Base-by-base conservation (phyloP, 2,329 filamentous ascomycete genomes). In the Cladorrhinum sp. region DNA sequence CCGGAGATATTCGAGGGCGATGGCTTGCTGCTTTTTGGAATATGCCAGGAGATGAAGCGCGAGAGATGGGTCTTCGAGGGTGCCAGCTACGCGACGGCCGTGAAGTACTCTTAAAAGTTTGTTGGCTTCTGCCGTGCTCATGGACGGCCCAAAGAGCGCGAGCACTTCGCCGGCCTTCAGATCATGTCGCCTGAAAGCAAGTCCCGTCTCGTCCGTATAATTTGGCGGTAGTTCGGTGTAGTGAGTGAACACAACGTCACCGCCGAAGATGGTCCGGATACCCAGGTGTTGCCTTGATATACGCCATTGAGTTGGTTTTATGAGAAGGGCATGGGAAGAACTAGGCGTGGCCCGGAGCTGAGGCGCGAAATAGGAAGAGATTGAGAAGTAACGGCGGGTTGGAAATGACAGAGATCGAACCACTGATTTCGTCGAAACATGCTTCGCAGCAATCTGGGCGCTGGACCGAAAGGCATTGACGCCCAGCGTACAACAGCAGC, bases 51-150 rank as follows among this genome's bases (percentile, higher is more conserved):
- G 85, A 64, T 84, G 79, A 24, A 73, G 64, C 36, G 73, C 73
- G 52, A 83, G 77, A 3, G 73, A 75, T 2, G 85, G 85, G 67
- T 88, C 85, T 10, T 85, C 79, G 48, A 88, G 75, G 2, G 85
- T 87, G 32, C 86, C 86, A 7, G 85, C 84, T 22, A 89, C 84
- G 45, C 86, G 78, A 36, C 85, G 80, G 8, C 85, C 86, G 68
- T 89, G 86, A 12, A 88, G 72, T 54, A 88, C 82, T 56, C 77
- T 76, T 54, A 88, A 72, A 49, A 88, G 71, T 50, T 73, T 74
- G 68, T 87, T 87, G 20, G 80, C 85, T 4, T 71, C 67, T 2
- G 67, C 64, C 0, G 76, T 69, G 61, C 75, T 72, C 50, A 86
- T 74, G 12, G 74, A 73, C 4, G 76, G 67, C 1, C 83, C 82